phyloP scores from a whole-genome alignment of 2,329 filamentous ascomycete species.

The Pezicula rhizophila region DNA sequence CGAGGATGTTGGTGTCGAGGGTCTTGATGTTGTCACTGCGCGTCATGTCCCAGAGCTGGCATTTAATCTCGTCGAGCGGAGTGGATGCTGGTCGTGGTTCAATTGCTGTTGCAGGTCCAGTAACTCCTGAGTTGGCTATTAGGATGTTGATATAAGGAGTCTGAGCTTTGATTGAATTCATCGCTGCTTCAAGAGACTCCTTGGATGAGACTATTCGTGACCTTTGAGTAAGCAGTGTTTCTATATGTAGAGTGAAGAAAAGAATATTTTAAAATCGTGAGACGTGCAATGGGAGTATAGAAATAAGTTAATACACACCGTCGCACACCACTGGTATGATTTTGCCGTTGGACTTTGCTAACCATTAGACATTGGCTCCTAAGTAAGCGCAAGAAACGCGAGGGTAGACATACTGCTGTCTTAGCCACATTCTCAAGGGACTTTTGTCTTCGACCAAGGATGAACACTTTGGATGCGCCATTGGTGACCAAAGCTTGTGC shows the following conservation, averaged over 20 bases:
- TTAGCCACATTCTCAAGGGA: constrained; percentile 39
- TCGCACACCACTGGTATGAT: neutral
- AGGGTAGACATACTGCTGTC: constrained; percentile 6
- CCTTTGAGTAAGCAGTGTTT: neutral
- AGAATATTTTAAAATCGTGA: too few species aligned
- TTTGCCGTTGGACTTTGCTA: neutral
- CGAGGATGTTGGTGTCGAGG: constrained; percentile 51
- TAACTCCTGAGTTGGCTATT: constrained; percentile 52
- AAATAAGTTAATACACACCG: neutral
- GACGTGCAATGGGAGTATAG: too few species aligned
- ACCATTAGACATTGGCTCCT: neutral
- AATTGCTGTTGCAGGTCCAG: constrained; percentile 29
- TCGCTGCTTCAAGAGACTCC: constrained; percentile 49
- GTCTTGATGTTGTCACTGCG: constrained; percentile 48
- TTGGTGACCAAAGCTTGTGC: constrained; percentile 43
- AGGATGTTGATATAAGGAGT: constrained; percentile 55
- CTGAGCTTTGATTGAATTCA: constrained; percentile 44
- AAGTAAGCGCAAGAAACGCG: neutral
- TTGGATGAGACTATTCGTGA: constrained; percentile 30
- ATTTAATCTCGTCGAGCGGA: neutral
- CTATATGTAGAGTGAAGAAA: neutral
- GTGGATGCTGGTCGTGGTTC: neutral
- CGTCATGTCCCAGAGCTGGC: constrained; percentile 24
- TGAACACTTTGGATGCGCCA: constrained; percentile 49
- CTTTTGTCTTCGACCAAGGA: constrained; percentile 43